Percentiles rank a stretch among this genome's conserved stretches.
Conservation (phyloP, 225 moss, liverwort and hornwort species). For the Marchantia paleacea region DNA sequence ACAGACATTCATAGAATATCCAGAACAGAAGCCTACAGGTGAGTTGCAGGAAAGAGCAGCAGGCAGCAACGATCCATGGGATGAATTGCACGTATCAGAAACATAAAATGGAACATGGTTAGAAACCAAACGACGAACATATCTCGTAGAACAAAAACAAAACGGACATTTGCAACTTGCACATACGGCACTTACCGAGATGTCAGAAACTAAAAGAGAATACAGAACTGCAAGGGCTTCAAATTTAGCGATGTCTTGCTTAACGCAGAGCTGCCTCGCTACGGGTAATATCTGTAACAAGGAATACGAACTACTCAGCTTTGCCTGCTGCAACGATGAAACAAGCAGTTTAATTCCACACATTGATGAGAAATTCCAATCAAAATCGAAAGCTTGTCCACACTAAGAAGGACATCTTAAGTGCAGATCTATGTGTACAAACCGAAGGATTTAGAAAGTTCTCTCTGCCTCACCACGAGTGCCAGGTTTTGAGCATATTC, state of each 20-base stretch:
- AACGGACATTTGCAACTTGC: not conserved
- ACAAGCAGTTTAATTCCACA: not conserved
- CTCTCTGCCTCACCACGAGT: constrained; percentile 44
- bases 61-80: no score
- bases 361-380: not conserved
- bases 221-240: constrained; percentile 90
- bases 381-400: not conserved
- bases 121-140: not conserved
- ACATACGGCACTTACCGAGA: constrained; percentile 47
- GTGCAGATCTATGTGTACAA: not conserved
- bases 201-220: constrained; percentile 67
- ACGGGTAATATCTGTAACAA: constrained; percentile 67
- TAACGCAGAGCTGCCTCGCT: constrained; percentile 61
- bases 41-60: no score
- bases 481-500: constrained; percentile 67
- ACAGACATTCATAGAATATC: no score
- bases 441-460: not conserved
- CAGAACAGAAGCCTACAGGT: no score
- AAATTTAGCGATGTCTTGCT: constrained; percentile 78
- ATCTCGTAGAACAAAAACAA: not conserved
- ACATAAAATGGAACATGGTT: no score
- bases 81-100: no score
- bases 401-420: not conserved
- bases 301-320: not conserved
- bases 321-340: not conserved